Percentiles rank a stretch among this genome's conserved stretches.
These are phyloP conservation scores for Penicillium manginii DNA, from an alignment of 495 filamentous ascomycete species.

Conservation along the genomic window DNA sequence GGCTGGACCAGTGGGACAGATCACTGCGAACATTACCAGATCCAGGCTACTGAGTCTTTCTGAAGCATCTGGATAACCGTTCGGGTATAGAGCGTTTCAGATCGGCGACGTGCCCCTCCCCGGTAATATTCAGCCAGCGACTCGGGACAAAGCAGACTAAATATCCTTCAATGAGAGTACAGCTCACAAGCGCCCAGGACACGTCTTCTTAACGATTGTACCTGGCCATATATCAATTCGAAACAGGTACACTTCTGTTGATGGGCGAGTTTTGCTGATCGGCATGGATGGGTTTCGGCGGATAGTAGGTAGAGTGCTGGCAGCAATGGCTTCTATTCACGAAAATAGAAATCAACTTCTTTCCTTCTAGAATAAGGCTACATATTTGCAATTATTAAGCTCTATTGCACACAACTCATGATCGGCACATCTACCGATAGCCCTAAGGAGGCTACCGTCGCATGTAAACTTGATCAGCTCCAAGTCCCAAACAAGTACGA, in stretches of 20 bases:
- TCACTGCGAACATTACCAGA: not conserved
- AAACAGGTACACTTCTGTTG: not conserved
- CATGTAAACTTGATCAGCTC: not conserved
- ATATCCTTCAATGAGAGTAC: slow-evolving; percentile 24
- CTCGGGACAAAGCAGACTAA: slow-evolving; percentile 8
- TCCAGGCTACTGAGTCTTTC: slow-evolving; percentile 12
- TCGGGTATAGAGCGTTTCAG: slow-evolving; percentile 29
- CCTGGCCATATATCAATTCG: slow-evolving; percentile 8
- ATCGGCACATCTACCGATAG: slow-evolving; percentile 1
- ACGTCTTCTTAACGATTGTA: not conserved
- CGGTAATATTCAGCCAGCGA: slow-evolving; percentile 10
- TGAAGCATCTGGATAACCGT: slow-evolving; percentile 17
- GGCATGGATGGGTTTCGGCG: not conserved
- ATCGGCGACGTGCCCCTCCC: slow-evolving; percentile 16
- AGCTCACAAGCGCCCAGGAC: slow-evolving; percentile 2
- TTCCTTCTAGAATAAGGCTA: not conserved
- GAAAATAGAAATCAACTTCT: too few relatives aligned
- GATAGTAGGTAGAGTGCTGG: too few relatives aligned
- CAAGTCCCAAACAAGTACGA: not conserved
- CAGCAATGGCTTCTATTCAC: too few relatives aligned
- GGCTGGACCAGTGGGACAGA: slow-evolving; percentile 8
- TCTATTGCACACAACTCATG: not conserved
- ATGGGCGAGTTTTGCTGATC: not conserved
- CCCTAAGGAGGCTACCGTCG: slow-evolving; percentile 5
- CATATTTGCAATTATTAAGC: not conserved